Base-by-base conservation (phyloP, 2,329 filamentous ascomycete species). In the Stenocarpella maydis region DNA sequence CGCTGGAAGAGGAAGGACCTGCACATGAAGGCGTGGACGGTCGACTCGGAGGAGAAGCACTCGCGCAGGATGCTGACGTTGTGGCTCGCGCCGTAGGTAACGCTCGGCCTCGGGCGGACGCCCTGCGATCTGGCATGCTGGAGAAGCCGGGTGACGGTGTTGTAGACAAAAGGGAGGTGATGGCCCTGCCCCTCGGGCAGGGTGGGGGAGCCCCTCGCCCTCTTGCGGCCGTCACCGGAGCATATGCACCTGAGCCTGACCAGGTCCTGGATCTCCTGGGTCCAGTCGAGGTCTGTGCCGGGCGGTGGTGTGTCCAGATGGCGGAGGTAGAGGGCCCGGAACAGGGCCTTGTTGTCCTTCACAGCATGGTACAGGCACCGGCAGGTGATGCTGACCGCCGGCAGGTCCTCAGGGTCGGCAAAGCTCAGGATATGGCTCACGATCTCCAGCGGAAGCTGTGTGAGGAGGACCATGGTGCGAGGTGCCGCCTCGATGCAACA, bases 1-100 rank as follows among this genome's bases (percentile, higher is more conserved):
- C 86, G 84, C 14, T 85, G 81, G 76, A 88, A 92, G 2, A 93
- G 82, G 24, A 84, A 87, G 1, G 91, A 94, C 15, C 86, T 84
- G 72, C 86, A 87, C 39, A 94, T 80, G 75, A 93, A 90, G 31
- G 85, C 83, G 68, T 87, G 82, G 58, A 86, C 82, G 71, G 89
- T 91, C 26, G 81, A 77, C 9, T 82, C 78, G 3, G 82, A 77
- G n/a, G 77, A 72, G 73, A 88, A 85, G 68, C 86, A 76, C 10
- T 78, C n/a, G 9, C 76, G 72, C 9, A 89, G 79, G 45, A 87
- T 72, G 21, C 80, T 66, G 45, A 82, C 77, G 72, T 87, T 85
- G 72, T 82, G 83, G 3, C 88, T 90, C 19, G 76, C 68, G 26
- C 80, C 75, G 71, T 82, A 80, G 9, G 81, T 82, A 31, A 77